Conservation (phyloP, 768 basidiomycete genomes). For the Leccinum boreale region DNA sequence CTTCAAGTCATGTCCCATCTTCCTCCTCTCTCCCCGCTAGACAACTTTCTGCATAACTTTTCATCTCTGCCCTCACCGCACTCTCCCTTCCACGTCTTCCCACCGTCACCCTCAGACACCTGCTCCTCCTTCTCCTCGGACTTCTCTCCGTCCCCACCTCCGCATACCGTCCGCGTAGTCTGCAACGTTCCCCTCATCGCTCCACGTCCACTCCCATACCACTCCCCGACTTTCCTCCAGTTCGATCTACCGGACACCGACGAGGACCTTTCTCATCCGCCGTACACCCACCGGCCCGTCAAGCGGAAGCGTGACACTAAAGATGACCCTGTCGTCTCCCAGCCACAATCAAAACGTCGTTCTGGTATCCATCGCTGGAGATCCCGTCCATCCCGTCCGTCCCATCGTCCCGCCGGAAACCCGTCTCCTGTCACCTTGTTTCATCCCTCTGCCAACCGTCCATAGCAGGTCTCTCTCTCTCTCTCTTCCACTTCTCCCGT, state of each 20-base stretch:
- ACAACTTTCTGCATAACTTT: conserved; percentile 9
- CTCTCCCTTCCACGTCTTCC: background rate
- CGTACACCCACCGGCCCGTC: conserved; percentile 52
- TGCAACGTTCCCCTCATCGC: conserved; percentile 69
- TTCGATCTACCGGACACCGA: conserved; percentile 66
- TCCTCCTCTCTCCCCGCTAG: conserved; percentile 22
- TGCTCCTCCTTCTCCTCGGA: conserved; percentile 26
- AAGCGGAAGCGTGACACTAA: conserved; percentile 50
- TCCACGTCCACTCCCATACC: conserved; percentile 66
- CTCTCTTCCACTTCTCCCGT: background rate
- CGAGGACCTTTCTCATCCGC: conserved; percentile 68
- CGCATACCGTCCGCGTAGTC: conserved; percentile 44
- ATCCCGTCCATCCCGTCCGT: conserved; percentile 13
- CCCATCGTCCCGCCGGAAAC: conserved; percentile 8
- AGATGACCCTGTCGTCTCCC: conserved; percentile 15
- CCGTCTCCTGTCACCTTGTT: background rate
- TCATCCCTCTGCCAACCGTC: conserved; percentile 17
- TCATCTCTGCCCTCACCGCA: background rate
- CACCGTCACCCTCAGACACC: conserved; percentile 45
- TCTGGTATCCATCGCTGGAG: conserved; percentile 13
- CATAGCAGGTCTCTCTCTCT: conserved; percentile 1
- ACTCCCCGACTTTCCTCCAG: conserved; percentile 66
- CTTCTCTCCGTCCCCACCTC: conserved; percentile 24
- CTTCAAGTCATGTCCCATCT: background rate
- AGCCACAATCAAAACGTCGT: conserved; percentile 26